Conservation (phyloP, 2,329 filamentous ascomycete genomes). For the Xylariaceae sp. region DNA sequence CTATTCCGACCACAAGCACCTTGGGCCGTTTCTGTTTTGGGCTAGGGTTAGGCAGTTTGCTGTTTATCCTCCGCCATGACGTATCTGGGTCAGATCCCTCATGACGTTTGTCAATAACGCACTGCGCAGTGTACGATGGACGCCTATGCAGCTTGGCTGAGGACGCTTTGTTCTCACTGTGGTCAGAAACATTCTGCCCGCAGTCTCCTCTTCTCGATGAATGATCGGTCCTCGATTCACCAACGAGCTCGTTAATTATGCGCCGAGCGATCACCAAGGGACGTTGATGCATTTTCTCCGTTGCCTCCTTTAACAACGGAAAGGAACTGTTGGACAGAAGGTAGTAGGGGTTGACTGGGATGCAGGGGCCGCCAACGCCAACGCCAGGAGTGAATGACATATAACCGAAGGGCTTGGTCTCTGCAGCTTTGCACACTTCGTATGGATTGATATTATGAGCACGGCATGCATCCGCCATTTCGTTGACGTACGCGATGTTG, state of each 20-base stretch:
- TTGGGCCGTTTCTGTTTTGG: no score
- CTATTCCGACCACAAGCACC: conserved; percentile 45
- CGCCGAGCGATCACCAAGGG: background rate
- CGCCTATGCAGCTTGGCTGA: no score
- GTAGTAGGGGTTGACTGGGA: conserved; percentile 53
- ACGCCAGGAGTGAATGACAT: conserved; percentile 43
- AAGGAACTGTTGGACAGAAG: conserved; percentile 45
- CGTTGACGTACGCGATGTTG: conserved; percentile 51
- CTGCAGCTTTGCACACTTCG: conserved; percentile 47
- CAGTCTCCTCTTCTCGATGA: no score
- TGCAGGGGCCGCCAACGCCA: conserved; percentile 54
- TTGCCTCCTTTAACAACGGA: conserved; percentile 36
- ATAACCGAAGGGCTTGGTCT: conserved; percentile 52
- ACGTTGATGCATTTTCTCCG: background rate
- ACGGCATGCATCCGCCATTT: conserved; percentile 52
- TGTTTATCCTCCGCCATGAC: no score
- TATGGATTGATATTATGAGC: conserved; percentile 44
- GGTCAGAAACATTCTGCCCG: no score
- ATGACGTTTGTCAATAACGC: no score
- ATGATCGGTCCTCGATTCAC: background rate
- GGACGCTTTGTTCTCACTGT: no score
- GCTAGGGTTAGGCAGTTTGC: no score
- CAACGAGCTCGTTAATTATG: background rate
- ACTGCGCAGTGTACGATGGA: no score
- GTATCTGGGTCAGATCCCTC: no score